Evolutionary conservation across 1,284 basidiomycete species (phyloP).

Genomic region (Mycena sp.): DNA sequence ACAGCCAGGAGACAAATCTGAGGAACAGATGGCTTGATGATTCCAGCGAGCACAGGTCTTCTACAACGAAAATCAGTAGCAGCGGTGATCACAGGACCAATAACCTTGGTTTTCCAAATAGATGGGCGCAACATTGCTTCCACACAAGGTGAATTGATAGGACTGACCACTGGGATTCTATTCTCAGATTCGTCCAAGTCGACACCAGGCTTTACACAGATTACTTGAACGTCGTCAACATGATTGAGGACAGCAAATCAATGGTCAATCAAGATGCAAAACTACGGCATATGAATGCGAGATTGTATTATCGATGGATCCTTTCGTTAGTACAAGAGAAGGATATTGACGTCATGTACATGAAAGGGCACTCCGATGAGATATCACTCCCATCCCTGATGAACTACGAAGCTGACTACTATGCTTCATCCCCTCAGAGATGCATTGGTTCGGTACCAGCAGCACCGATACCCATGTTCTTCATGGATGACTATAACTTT

Average conservation of each 20-base stretch:
- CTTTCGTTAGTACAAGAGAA: too few species aligned
- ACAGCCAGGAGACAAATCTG: conserved; percentile 1
- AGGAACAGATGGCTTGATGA: conserved; percentile 35
- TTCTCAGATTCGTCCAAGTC: neutral
- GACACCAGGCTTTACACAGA: neutral
- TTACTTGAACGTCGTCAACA: neutral
- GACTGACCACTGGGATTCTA: neutral
- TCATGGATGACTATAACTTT: too few species aligned
- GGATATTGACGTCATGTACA: too few species aligned
- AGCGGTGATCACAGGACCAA: neutral
- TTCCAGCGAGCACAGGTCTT: conserved; percentile 26
- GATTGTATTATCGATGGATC: neutral
- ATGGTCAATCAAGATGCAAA: too few species aligned
- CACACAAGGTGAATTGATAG: neutral
- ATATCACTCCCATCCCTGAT: too few species aligned
- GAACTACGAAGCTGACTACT: too few species aligned
- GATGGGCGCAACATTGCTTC: neutral
- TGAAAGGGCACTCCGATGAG: too few species aligned
- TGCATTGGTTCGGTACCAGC: too few species aligned
- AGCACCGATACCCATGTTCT: too few species aligned
- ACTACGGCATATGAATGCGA: too few species aligned
- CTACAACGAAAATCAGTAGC: conserved; percentile 27
- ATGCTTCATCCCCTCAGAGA: too few species aligned
- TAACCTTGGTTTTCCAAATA: neutral
- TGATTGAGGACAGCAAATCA: too few species aligned